Base-by-base conservation (phyloP, 2,329 filamentous ascomycete species). In the Byssochlamys sp. region DNA sequence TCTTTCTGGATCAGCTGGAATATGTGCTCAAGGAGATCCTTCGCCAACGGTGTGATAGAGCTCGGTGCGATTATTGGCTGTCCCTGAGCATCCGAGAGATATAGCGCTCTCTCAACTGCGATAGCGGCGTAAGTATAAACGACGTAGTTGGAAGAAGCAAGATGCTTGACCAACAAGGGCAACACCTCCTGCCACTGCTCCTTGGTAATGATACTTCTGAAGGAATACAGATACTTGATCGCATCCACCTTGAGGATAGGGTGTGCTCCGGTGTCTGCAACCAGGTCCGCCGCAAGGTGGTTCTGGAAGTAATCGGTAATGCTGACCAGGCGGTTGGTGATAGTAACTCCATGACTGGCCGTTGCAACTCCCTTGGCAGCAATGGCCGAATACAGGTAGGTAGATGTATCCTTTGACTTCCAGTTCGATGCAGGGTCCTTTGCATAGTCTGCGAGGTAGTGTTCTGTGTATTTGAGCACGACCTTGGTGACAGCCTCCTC, bases 61-160 rank as follows among this genome's bases (percentile, higher is more conserved):
- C 83, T 80, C 51, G 89, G 84, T 29, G 88, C 81, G 66, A 99
- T 95, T 63, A 97, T 82, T 45, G 90, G 85, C 65, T 88, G 83
- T 51, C 88, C 86, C 26, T 83, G 78, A 61, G 87, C 85, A 68
- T 94, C 86, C 4, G 86, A 85, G 66, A 99, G 83, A 74, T 87
- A 95, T 24, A 99, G 80, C 1, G 92, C 89, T 57, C 94, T 84
- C 76, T 99, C 94, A n/a, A 97, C 88, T 2, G 92, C 91, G 68
- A 99, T 96, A 9, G 94, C 90, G 11, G 94, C 91, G 69, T 99
- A 99, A 0, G 91, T 96, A 76, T 99, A 96, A 48, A 97, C 91
- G 58, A 97, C 94, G 67, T 96, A 97, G 73, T 96, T 94, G 25
- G 85, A 81, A 2, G 91, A 95, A 60, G 85, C 90, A 63, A 99